Evolutionary conservation across 2,329 filamentous ascomycete genomes (phyloP).

Genomic region (Fusarium sp.): DNA sequence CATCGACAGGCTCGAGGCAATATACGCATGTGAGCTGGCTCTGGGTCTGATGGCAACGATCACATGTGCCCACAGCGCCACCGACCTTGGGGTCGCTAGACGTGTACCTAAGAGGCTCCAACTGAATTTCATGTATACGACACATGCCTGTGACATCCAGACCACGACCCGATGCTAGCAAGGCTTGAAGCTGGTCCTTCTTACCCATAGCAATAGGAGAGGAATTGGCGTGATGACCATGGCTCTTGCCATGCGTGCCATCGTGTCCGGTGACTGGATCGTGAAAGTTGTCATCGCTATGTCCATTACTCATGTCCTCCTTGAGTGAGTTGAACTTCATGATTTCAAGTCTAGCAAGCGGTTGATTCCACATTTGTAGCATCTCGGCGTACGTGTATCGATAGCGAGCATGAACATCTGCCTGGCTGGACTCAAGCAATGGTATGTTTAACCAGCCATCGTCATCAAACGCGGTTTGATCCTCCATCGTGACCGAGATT

Average conservation of each 20-base stretch:
- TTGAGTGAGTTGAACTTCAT: slow-evolving; percentile 75
- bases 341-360: slow-evolving; percentile 71
- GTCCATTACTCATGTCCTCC: slow-evolving; percentile 53
- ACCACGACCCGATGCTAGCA: slow-evolving; percentile 65
- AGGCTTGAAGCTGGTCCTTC: slow-evolving; percentile 62
- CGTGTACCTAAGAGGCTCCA: slow-evolving; percentile 66
- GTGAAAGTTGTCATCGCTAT: slow-evolving; percentile 49
- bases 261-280: slow-evolving; percentile 54
- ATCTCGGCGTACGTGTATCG: slow-evolving; percentile 75
- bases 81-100: slow-evolving; percentile 53
- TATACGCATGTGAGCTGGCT: slow-evolving; percentile 70
- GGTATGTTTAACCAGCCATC: slow-evolving; percentile 72
- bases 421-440: slow-evolving; percentile 64
- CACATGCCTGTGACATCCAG: slow-evolving; percentile 73
- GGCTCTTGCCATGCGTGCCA: slow-evolving; percentile 50
- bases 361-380: slow-evolving; percentile 73
- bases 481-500: slow-evolving; percentile 66
- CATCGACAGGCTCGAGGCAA: slow-evolving; percentile 69
- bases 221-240: slow-evolving; percentile 53
- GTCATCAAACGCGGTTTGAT: slow-evolving; percentile 74
- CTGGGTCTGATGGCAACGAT: slow-evolving; percentile 65
- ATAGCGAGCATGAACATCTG: slow-evolving; percentile 66
- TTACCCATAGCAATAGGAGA: slow-evolving; percentile 68
- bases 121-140: slow-evolving; percentile 69
- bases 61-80: slow-evolving; percentile 62